Evolutionary conservation across 495 filamentous ascomycete genomes (phyloP).

Genomic region (Halenospora varia): DNA sequence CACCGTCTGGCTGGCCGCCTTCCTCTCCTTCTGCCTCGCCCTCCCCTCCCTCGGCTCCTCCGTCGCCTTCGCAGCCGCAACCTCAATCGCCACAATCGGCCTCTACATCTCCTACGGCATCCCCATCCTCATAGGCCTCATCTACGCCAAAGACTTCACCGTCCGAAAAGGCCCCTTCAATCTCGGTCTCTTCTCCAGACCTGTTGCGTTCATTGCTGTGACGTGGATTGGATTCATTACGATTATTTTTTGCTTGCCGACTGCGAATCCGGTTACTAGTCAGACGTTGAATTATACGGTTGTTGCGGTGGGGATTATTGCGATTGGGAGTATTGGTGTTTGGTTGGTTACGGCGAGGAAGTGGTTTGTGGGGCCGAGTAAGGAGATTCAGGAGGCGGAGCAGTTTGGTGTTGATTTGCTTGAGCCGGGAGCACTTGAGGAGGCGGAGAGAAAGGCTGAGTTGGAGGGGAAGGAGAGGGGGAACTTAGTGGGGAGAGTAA

Average conservation of each 20-base stretch:
- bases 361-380: constrained; percentile 56
- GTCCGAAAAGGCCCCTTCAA: constrained; percentile 51
- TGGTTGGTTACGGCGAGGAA: constrained; percentile 47
- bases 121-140: constrained; percentile 54
- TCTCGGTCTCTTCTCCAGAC: constrained; percentile 49
- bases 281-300: constrained; percentile 58
- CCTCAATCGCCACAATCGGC: constrained; percentile 60
- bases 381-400: constrained; percentile 47
- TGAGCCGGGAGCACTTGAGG: constrained; percentile 46
- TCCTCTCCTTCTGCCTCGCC: constrained; percentile 53
- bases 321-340: constrained; percentile 35
- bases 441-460: constrained; percentile 28
- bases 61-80: constrained; percentile 59
- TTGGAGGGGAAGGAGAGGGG: neutral
- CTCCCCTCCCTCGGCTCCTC: constrained; percentile 56
- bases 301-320: constrained; percentile 58
- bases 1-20: constrained; percentile 53
- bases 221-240: constrained; percentile 54
- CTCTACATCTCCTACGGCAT: constrained; percentile 63
- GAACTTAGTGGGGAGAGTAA: no score
- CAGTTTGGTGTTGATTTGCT: constrained; percentile 40
- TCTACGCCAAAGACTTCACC: constrained; percentile 39
- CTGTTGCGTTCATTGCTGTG: constrained; percentile 46
- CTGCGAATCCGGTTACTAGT: constrained; percentile 52
- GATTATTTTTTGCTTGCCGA: constrained; percentile 62